Conservation (phyloP, 2,329 filamentous ascomycete genomes). For the Westerdykella ornata region DNA sequence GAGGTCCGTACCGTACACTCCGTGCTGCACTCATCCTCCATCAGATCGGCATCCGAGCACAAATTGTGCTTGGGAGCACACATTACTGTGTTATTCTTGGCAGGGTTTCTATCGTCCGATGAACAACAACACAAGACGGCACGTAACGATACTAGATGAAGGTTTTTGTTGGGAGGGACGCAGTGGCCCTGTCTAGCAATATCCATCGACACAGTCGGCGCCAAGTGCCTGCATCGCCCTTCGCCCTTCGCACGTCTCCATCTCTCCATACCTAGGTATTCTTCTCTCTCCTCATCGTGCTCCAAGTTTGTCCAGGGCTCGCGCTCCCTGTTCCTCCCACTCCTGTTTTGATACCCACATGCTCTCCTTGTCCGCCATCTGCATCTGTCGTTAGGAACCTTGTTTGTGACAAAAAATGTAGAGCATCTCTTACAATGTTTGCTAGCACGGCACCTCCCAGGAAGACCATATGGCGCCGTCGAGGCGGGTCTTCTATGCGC, state of each 20-base stretch:
- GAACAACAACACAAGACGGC: no score
- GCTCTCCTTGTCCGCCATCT: slow-evolving; percentile 95
- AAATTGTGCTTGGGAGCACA: neutral
- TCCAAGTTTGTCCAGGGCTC: slow-evolving; percentile 85
- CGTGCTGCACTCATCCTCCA: neutral
- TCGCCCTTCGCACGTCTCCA: neutral
- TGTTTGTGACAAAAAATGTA: neutral
- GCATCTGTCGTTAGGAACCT: slow-evolving; percentile 10
- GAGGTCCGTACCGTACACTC: neutral
- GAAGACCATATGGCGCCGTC: slow-evolving; percentile 99
- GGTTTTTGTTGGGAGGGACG: neutral
- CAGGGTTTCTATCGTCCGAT: no score
- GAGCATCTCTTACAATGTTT: slow-evolving; percentile 60
- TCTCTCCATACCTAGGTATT: neutral
- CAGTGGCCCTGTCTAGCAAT: neutral
- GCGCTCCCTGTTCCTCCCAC: slow-evolving; percentile 87
- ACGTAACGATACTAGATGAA: neutral
- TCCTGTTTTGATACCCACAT: slow-evolving; percentile 99
- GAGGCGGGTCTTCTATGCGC: slow-evolving; percentile 92
- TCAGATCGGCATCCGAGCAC: neutral
- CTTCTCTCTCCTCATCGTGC: slow-evolving; percentile 55
- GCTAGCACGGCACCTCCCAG: slow-evolving; percentile 91
- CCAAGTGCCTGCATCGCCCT: neutral
- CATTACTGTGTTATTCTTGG: no score
- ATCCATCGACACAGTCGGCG: neutral